phyloP scores from a whole-genome alignment of 176 grass and related monocot genomes.

The Zoysia pacifica region DNA sequence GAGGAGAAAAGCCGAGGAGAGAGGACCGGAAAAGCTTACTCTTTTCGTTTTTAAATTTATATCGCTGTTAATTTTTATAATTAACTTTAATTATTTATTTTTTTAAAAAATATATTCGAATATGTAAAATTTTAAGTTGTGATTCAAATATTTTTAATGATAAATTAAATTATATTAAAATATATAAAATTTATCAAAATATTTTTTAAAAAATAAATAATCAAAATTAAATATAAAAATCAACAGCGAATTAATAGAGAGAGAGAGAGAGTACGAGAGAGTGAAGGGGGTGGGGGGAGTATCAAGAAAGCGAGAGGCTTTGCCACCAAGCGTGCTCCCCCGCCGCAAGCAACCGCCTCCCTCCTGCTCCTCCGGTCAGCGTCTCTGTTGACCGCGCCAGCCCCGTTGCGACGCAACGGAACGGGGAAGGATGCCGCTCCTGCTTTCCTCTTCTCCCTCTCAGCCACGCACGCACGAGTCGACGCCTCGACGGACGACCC shows the following conservation, averaged over 20 bases:
- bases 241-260: no score
- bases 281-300: constrained; percentile 11
- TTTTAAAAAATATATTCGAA: no score
- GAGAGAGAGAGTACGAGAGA: not conserved
- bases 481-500: not conserved
- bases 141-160: no score
- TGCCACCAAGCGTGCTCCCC: constrained; percentile 57
- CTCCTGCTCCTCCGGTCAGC: constrained; percentile 37
- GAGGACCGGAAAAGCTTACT: not conserved
- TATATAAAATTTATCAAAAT: no score
- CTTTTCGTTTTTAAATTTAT: no score
- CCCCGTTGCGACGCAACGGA: constrained; percentile 42
- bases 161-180: no score
- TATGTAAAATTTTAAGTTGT: no score
- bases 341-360: constrained; percentile 39
- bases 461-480: not conserved
- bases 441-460: not conserved
- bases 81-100: no score
- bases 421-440: not conserved
- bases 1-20: not conserved
- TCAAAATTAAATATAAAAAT: no score
- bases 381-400: constrained; percentile 48
- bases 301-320: constrained; percentile 60
- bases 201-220: no score
- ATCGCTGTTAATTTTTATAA: no score